Conservation (phyloP, 805 yeast species). For the Lipomyces kockii region DNA sequence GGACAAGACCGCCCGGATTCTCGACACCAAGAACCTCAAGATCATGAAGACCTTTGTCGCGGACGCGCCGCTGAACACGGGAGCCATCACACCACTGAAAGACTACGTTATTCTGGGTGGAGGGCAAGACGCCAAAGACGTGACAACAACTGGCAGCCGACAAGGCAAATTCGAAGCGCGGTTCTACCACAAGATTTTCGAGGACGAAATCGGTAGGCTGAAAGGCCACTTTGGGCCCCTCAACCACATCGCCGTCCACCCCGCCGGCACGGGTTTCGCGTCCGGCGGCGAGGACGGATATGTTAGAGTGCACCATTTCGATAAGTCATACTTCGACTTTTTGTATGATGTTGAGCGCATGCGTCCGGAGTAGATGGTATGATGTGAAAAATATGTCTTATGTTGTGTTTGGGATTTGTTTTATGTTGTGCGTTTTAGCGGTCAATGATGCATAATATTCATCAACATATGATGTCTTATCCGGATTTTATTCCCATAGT, state of each 20-base stretch:
- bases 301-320: slow-evolving; percentile 91
- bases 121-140: slow-evolving; percentile 99
- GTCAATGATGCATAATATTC: background rate
- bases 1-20: slow-evolving; percentile 80
- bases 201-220: slow-evolving; percentile 95
- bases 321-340: slow-evolving; percentile 90
- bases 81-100: slow-evolving; percentile 90
- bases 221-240: slow-evolving; percentile 99
- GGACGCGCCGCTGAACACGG: slow-evolving; percentile 94
- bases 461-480: background rate
- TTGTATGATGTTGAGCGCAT: slow-evolving; percentile 37
- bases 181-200: slow-evolving; percentile 91
- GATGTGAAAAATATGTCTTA: slow-evolving; percentile 12
- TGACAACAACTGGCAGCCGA: slow-evolving; percentile 90
- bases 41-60: slow-evolving; percentile 75
- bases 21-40: slow-evolving; percentile 77
- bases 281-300: slow-evolving; percentile 99
- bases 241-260: slow-evolving; percentile 90
- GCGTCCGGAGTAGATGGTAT: slow-evolving; percentile 21
- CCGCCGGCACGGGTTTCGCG: slow-evolving; percentile 90
- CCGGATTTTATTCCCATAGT: background rate
- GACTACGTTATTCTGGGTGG: slow-evolving; percentile 95
- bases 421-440: background rate
- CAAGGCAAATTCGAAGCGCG: slow-evolving; percentile 98
- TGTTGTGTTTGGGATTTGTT: background rate